phyloP scores from a whole-genome alignment of 225 moss, liverwort and hornwort genomes.

The Pseudoscleropodium purum region DNA sequence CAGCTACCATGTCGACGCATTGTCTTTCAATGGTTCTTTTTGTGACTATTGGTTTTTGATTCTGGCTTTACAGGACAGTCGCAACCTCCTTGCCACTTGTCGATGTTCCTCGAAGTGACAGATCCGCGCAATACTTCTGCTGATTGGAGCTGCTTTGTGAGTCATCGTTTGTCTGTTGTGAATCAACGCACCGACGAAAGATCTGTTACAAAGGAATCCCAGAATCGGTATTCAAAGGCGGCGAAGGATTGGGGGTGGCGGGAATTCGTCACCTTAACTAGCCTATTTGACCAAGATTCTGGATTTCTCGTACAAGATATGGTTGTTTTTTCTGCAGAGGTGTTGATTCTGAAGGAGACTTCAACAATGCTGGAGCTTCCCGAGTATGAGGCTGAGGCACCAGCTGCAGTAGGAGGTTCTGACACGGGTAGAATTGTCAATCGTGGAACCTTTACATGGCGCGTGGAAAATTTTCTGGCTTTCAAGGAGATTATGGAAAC shows the following conservation, averaged over 20 bases:
- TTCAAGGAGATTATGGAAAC: constrained; percentile 99
- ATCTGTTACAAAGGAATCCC: constrained; percentile 97
- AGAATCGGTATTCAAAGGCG: constrained; percentile 98
- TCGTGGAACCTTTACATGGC: constrained; percentile 97
- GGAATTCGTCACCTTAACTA: constrained; percentile 94
- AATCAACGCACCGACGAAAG: constrained; percentile 96
- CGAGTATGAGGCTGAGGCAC: constrained; percentile 72
- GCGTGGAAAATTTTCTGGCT: constrained; percentile 95
- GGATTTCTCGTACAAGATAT: constrained; percentile 97
- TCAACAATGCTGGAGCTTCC: constrained; percentile 97
- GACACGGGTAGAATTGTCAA: constrained; percentile 91
- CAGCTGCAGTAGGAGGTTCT: constrained; percentile 61
- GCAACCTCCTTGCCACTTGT: constrained; percentile 96
- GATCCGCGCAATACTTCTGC: constrained; percentile 94
- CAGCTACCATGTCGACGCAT: not conserved
- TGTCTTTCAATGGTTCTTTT: not conserved
- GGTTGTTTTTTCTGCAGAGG: constrained; percentile 97
- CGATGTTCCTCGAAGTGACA: constrained; percentile 99
- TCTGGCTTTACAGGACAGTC: constrained; percentile 74
- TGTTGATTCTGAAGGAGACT: constrained; percentile 96
- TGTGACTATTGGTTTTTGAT: not conserved
- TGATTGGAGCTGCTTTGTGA: constrained; percentile 99
- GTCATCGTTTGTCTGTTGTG: constrained; percentile 95
- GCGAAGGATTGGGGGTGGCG: constrained; percentile 99
- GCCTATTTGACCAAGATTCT: constrained; percentile 97